Base-by-base conservation (phyloP, 345 rosid species). In the Crucihimalaya himalaica region DNA sequence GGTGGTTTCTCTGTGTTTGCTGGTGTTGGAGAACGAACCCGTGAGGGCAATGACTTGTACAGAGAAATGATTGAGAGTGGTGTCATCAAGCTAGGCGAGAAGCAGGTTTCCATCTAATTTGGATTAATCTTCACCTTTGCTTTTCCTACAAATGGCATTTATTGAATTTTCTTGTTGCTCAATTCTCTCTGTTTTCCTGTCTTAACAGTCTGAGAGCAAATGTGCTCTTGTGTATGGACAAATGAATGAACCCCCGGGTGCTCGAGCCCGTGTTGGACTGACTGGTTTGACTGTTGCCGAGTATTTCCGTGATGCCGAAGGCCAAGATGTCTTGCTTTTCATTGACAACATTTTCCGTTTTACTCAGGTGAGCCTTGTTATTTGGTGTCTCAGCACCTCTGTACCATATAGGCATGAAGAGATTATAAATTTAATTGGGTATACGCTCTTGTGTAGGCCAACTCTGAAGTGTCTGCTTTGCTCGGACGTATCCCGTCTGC, bases 211-310 rank as follows among this genome's bases (percentile, higher is more conserved):
- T 54, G 99, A 92, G 5, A 95, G 97, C 89, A 95, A 95, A 75
- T 92, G 99, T 59, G 93, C 99, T 29, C 97, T 95, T 75, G 97
- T 92, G 8, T 95, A 92, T 7, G 97, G 99, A 73, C 99, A 95
- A 95, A 95, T 95, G 99, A 95, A 95, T 70, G 99, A 95, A 81
- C 97, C 99, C 69, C 99, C 97, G n/a, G 99, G 99, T 88, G 99
- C 97, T 16, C 97, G 97, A 85, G 99, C 97, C 56, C 99, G 99
- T 84, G 99, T 95, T 75, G 99, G 97, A 42, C 97, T 95, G 34
- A 95, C 99, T 69, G 99, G 99, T 51, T 81, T 95, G 55, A 92
- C 99, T 40, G 97, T 95, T 6, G 99, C 99, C 3, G 99, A 95
- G 63, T 96, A 95, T 77, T 95, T 95, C 85, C 93, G 98, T 72